Conservation (phyloP, 2,329 filamentous ascomycete genomes). For the Mycogone perniciosa region DNA sequence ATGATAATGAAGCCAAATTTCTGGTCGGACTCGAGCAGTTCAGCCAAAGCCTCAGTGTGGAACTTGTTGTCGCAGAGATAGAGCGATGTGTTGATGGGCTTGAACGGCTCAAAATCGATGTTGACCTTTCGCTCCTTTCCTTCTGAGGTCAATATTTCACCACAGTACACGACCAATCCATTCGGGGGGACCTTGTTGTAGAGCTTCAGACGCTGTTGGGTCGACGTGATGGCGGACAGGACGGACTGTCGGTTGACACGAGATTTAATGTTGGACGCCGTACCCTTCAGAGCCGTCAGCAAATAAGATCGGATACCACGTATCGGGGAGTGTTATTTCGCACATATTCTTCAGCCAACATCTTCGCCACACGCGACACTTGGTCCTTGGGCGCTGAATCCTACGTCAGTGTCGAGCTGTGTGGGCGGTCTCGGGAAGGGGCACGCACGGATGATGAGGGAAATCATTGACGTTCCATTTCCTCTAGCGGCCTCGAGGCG, state of each 20-base stretch:
- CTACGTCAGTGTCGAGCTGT: constrained; percentile 5
- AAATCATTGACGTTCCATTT: constrained; percentile 99
- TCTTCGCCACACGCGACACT: constrained; percentile 91
- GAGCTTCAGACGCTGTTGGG: constrained; percentile 96
- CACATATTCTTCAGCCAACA: constrained; percentile 99
- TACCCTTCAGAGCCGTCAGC: constrained; percentile 57
- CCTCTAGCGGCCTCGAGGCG: constrained; percentile 93
- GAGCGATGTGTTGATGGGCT: constrained; percentile 98
- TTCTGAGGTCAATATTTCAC: constrained; percentile 98
- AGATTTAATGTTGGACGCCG: constrained; percentile 98
- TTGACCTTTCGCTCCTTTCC: constrained; percentile 99
- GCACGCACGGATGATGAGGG: constrained; percentile 87
- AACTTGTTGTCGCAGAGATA: constrained; percentile 99
- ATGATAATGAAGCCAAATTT: constrained; percentile 99
- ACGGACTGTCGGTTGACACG: constrained; percentile 98
- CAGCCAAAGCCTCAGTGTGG: constrained; percentile 93
- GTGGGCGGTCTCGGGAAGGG: constrained; percentile 1
- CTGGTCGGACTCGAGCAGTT: constrained; percentile 96
- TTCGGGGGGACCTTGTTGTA: constrained; percentile 99
- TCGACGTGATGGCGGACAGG: constrained; percentile 95
- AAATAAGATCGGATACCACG: constrained; percentile 8
- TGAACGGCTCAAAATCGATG: constrained; percentile 99
- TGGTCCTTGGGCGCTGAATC: constrained; percentile 88
- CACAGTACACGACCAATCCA: constrained; percentile 96
- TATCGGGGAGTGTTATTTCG: constrained; percentile 24